Base-by-base conservation (phyloP, 2,329 filamentous ascomycete genomes). In the Penicillium sp. region DNA sequence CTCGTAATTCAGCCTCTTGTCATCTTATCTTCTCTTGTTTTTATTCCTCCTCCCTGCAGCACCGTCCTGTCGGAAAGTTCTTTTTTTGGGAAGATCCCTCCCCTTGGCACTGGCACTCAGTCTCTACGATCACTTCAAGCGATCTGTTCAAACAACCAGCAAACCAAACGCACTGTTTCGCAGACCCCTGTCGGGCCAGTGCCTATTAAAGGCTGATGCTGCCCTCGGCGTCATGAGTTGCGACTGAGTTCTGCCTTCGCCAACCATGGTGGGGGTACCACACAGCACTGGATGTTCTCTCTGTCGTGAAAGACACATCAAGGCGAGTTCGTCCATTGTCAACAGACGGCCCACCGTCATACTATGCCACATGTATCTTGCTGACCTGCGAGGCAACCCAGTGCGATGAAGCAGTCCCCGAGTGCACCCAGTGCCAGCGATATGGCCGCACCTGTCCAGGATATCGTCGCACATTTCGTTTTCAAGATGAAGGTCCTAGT, bases 401-500 rank as follows among this genome's bases (percentile, higher is more conserved):
- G 67, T 80, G 79, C 54, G 78, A 81, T 59, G 71, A 79, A 61
- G 64, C 56, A 18, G 70, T 68, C 9, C 78, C 78, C 9, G 65
- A 61, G 46, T 72, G 69, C 53, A 63, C 65, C 6, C 70, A 72
- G 56, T 74, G 71, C 40, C 61, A 59, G 39, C 68, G 66, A 56
- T 71, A 72, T 47, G 69, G 70, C 46, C 65, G 65, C 12, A 57
- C 65, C 20, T 74, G 71, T 54, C 71, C 70, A 4, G 70, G 71
- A 26, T 72, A 72, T 44, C 58, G 51, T 24, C 61, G 67, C 17
- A 67, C 65, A 23, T 65, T 70, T 39, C 68, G 69, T 23, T 73
- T 74, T 33, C 68, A 72, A 49, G 71, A 74, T 51, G 71, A 74
- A 56, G 63, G 70, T 4, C 66, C 64, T 9, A 68, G 58, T 39